Base-by-base conservation (phyloP, 495 filamentous ascomycete species). In the Opeltia flavorubescens region DNA sequence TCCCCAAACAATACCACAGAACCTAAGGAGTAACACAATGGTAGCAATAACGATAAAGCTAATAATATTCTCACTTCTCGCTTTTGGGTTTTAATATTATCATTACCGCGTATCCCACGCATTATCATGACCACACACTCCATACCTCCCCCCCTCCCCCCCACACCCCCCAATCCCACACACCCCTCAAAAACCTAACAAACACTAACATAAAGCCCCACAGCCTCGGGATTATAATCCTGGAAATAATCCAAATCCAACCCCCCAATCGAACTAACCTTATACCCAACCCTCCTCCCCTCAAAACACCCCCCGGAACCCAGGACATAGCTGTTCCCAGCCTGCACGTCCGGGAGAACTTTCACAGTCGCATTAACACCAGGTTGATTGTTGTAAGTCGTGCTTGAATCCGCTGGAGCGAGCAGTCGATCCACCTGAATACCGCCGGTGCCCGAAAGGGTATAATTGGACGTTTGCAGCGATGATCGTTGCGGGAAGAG, bases 241-340 rank as follows among this genome's bases (percentile, higher is more conserved):
- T 86, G 66, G 59, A 79, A 77, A 54, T 74, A 84, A 44, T 76
- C 60, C n/a, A 86, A 55, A 36, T 69, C 54, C 17, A 77, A 71
- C 47, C 58, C 63, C 25, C 70, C 74, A 15, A 65, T 64, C 8
- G 62, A 65, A 52, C 66, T 74, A 46, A 81, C 64, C 61, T 74
- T 62, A 46, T 68, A 75, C 7, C 59, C 60, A 13, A 80, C 57
- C 5, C 65, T 59, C 49, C 70, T 33, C 9, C 73, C 77, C 35
- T 67, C 70, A 0, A 69, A 64, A 57, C 82, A 86, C 2, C 56
- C 49, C 60, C 78, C 78, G 33, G 61, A 71, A 6, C 65, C 60
- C 50, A 84, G 57, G 12, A 67, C 57, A 47, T 81, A 80, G 18
- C 64, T 68, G 55, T 75, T 71, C 6, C 79, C 76, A 0, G 74